Evolutionary conservation across 352 stramenopile genomes (phyloP), one percentile per base, ranked within the genome.

Genomic region (Sclerospora graminicola): DNA sequence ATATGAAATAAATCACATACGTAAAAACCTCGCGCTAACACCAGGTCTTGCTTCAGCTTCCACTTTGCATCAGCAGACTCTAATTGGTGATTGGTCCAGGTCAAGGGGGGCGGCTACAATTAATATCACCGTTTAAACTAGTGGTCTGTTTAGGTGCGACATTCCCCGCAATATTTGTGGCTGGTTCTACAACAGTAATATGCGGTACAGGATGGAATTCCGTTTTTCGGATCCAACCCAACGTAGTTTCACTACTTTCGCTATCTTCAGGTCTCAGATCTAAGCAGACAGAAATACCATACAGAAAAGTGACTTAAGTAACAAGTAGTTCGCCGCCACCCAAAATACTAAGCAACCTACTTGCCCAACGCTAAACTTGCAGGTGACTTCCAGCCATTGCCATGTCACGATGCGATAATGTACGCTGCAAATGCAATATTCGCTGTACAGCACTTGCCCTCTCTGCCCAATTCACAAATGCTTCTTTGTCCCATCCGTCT

Each of bases 231-330:
- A 34, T 87, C 57, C 63, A 90, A 83, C 0, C 50, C 57, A 19
- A 66, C 62, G 47, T 88, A 89, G 27, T 79, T 63, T 28, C 76
- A 90, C 81, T 78, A 93, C 35, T 83, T 73, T 14, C 67, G 61
- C 81, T 78, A 93, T 78, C 81, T 90, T 30, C 21, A 90, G 57
- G 21, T 90, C 82, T 76, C 78, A 93, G 5, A 46, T 70, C 70
- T 92, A 58, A 1, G 8, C 14, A 46, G 10, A 60, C 15, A 48
- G 27, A 34, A 45, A 10, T 14, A 46, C 5, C 18, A 48, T 21
- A 51, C 14, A 36, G 13, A 41, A 64, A 35, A 42, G 36, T 64
- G 40, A 41, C 52, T 57, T 48, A 63, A 66, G 41, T 42, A 56
- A 40, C 50, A 58, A 55, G 41, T 42, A 38, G 10, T 38, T 16